Base-by-base conservation (phyloP, 441 rosid genomes). In the Syzygium malaccense region DNA sequence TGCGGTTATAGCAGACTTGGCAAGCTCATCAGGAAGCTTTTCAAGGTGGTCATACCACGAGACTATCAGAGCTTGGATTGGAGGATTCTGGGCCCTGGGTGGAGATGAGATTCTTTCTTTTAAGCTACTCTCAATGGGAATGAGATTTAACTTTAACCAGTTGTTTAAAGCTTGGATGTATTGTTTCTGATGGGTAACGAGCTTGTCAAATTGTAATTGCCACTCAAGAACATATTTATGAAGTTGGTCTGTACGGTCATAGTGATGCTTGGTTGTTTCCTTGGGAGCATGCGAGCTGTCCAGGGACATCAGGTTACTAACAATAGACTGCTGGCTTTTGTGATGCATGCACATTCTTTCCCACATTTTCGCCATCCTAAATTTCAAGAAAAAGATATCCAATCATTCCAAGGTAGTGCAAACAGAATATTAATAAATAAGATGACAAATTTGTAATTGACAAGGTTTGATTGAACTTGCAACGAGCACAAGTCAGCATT, bases 301-400 rank as follows among this genome's bases (percentile, higher is more conserved):
- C 26, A 94, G 95, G 48, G 92, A 85, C 86, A 91, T 94, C 86
- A 95, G 92, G 88, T 93, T 92, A 87, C 92, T 85, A 37, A 93
- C 96, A 62, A 94, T 92, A 88, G 80, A 57, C 51, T 93, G 91
- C 87, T 95, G 97, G 78, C 87, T 90, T 71, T 93, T 90, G 51
- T 95, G 97, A 86, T 94, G 95, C 62, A 80, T 51, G 87, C 88
- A 89, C 94, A 94, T 93, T 85, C 90, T 92, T 85, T 88, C 91
- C 97, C 95, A 95, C 97, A 95, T 95, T 64, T 88, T 91, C 15
- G 94, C 93, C 96, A 95, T 92, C 91, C 97, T 95, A 88, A 55
- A 80, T 18, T n/a, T 30, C 87, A 55, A 57, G 87, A 41, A 23
- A 23, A 41, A 86, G 53, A 86, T 85, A 55, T 20, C 53, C 71